Percentiles rank a stretch among this genome's conserved stretches.
phyloP scores from a whole-genome alignment of 106 monocot genomes.

The Dendrobium catenatum region DNA sequence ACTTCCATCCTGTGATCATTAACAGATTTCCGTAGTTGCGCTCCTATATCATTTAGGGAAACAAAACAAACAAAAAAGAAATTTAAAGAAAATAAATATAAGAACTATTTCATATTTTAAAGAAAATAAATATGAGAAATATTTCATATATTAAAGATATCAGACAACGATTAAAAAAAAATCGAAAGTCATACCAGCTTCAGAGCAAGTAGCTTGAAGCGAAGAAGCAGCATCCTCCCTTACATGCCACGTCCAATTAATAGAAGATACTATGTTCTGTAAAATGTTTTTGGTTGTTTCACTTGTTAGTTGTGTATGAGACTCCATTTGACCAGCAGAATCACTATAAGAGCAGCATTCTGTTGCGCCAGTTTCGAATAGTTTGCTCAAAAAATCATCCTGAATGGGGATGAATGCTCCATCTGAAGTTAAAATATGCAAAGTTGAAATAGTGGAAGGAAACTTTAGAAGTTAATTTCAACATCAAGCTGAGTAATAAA shows the following conservation, averaged over 20 bases:
- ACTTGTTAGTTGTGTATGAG: conserved; percentile 13
- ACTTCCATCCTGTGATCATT: conserved; percentile 25
- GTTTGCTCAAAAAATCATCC: conserved; percentile 50
- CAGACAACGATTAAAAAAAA: not conserved
- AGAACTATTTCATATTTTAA: not conserved
- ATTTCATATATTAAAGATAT: not conserved
- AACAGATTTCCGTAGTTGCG: conserved; percentile 29
- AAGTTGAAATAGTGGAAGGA: not conserved
- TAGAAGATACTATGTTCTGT: conserved; percentile 27
- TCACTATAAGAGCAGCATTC: conserved; percentile 37
- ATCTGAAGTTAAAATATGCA: conserved; percentile 28
- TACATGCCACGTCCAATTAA: conserved; percentile 41
- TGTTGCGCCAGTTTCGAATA: conserved; percentile 56
- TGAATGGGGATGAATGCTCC: conserved; percentile 24
- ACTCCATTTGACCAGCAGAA: conserved; percentile 14
- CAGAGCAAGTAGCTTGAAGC: conserved; percentile 18
- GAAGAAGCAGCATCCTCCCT: conserved; percentile 27
- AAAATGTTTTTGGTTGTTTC: conserved; percentile 24
- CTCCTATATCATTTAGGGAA: conserved; percentile 15
- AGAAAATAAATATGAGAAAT: not conserved
- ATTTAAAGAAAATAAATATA: not conserved
- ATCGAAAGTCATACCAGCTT: conserved; percentile 41
- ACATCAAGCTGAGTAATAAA: not conserved
- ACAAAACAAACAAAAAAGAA: not conserved
- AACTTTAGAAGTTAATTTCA: not conserved